Conservation (phyloP, 2,329 filamentous ascomycete genomes). For the Penicillium sp. region DNA sequence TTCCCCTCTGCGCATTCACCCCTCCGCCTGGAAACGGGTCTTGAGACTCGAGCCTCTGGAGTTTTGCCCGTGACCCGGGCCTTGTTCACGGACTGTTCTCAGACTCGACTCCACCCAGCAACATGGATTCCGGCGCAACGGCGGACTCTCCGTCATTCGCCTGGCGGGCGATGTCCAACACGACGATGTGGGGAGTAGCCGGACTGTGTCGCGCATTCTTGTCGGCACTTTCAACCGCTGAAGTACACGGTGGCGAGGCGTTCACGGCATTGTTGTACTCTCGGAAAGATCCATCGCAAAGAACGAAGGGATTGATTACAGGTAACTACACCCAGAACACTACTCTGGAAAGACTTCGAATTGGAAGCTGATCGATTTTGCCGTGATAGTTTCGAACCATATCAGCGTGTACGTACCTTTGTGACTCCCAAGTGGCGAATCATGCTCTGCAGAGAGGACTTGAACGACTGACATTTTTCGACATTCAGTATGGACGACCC, state of each 20-base stretch:
- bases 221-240: conserved; percentile 68
- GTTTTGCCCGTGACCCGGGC: conserved; percentile 2
- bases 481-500: conserved; percentile 80
- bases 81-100: conserved; percentile 25
- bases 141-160: conserved; percentile 43
- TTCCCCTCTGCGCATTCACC: conserved; percentile 7
- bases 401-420: conserved; percentile 73
- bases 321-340: conserved; percentile 48
- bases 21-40: conserved; percentile 4
- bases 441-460: conserved; percentile 12
- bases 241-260: conserved; percentile 71
- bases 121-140: conserved; percentile 43
- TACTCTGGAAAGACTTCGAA: neutral
- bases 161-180: conserved; percentile 71
- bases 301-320: conserved; percentile 77
- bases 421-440: conserved; percentile 15
- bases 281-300: conserved; percentile 62
- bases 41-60: conserved; percentile 7
- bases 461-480: conserved; percentile 28
- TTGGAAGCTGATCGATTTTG: conserved; percentile 2
- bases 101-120: conserved; percentile 23
- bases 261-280: conserved; percentile 75
- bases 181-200: conserved; percentile 71
- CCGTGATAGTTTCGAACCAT: conserved; percentile 74
- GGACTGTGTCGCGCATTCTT: conserved; percentile 72